phyloP scores from a whole-genome alignment of 2,329 filamentous ascomycete genomes.

The Venturia carpophila region DNA sequence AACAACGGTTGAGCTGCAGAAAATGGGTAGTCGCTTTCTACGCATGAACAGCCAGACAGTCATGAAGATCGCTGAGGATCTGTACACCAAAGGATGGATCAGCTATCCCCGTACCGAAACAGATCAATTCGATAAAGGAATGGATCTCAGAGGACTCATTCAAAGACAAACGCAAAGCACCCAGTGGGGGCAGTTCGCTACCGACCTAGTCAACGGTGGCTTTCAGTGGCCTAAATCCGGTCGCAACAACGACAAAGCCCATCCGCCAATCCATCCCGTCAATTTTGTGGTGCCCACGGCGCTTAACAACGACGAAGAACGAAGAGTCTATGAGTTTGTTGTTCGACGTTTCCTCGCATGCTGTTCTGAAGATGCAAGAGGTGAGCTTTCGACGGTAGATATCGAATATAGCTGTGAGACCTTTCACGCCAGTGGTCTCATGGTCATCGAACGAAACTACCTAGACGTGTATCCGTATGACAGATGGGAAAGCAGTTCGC shows the following conservation, averaged over 20 bases:
- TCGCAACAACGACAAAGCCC: constrained; percentile 87
- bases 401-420: constrained; percentile 74
- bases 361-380: constrained; percentile 88
- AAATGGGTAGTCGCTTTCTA: constrained; percentile 82
- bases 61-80: constrained; percentile 74
- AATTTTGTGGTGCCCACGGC: constrained; percentile 62
- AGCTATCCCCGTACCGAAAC: constrained; percentile 97
- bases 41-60: constrained; percentile 86
- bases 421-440: constrained; percentile 75
- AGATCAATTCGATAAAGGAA: constrained; percentile 85
- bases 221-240: constrained; percentile 79
- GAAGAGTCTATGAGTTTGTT: constrained; percentile 84
- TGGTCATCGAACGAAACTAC: constrained; percentile 83
- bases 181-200: constrained; percentile 55
- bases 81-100: constrained; percentile 94
- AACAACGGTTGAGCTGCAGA: constrained; percentile 93
- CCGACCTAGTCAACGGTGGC: constrained; percentile 58
- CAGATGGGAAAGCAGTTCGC: constrained; percentile 82
- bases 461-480: constrained; percentile 95
- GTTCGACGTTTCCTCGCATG: constrained; percentile 87
- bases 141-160: constrained; percentile 72
- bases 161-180: constrained; percentile 73
- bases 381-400: constrained; percentile 75
- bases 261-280: constrained; percentile 94
- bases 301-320: constrained; percentile 59